phyloP scores from a whole-genome alignment of 345 rosid species.

The Eucalyptus shirleyi region DNA sequence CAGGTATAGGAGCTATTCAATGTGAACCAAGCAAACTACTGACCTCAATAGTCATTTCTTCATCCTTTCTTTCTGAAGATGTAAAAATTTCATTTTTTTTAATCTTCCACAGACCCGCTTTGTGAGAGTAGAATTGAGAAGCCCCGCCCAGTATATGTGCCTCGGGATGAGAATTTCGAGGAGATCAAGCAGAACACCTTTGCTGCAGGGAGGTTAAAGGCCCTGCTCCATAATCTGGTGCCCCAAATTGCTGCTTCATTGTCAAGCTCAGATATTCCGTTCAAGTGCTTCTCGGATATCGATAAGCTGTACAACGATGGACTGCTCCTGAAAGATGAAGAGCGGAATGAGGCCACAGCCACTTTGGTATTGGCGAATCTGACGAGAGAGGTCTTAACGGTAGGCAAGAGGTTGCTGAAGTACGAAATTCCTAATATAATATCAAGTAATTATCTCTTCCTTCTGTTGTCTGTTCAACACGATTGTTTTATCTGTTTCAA shows the following conservation, averaged over 20 bases:
- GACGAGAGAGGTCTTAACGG: slow-evolving; percentile 36
- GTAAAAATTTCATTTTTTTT: neutral
- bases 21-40: neutral
- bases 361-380: slow-evolving; percentile 11
- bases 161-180: slow-evolving; percentile 91
- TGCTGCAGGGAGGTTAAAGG: slow-evolving; percentile 76
- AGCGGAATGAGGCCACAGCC: slow-evolving; percentile 4
- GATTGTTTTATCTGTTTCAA: neutral
- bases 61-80: neutral
- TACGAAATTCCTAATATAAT: slow-evolving; percentile 77
- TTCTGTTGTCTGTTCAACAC: neutral
- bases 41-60: neutral
- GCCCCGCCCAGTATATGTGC: slow-evolving; percentile 80
- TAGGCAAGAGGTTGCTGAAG: slow-evolving; percentile 47
- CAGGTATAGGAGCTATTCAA: slow-evolving; percentile 16
- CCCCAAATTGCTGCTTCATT: slow-evolving; percentile 74
- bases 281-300: slow-evolving; percentile 85
- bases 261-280: slow-evolving; percentile 69
- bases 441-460: slow-evolving; percentile 25
- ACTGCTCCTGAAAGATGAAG: slow-evolving; percentile 38
- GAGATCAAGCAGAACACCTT: slow-evolving; percentile 81
- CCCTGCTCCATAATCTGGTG: slow-evolving; percentile 83
- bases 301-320: slow-evolving; percentile 63
- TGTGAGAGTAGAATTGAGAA: slow-evolving; percentile 74
- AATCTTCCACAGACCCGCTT: slow-evolving; percentile 30